Evolutionary conservation across 2,329 filamentous ascomycete genomes (phyloP).

Genomic region (Pyricularia pennisetigena): DNA sequence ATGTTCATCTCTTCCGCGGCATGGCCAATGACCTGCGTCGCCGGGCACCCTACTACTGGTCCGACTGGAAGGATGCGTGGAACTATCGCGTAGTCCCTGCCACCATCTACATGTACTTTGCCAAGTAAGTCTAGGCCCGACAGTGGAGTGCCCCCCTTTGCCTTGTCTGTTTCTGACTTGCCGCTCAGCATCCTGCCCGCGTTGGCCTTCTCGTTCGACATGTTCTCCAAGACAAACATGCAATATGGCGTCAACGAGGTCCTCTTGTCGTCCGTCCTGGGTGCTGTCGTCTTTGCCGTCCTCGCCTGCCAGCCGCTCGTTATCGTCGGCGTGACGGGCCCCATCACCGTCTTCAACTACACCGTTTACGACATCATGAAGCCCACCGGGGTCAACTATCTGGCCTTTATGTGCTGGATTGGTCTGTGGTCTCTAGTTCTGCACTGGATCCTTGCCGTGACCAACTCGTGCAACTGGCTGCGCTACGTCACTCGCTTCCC

Average conservation of each 20-base stretch:
- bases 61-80: slow-evolving; percentile 82
- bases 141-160: not conserved
- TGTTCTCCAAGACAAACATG: slow-evolving; percentile 80
- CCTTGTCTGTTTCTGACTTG: slow-evolving; percentile 5
- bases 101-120: slow-evolving; percentile 91
- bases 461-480: slow-evolving; percentile 82
- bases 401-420: slow-evolving; percentile 89
- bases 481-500: slow-evolving; percentile 85
- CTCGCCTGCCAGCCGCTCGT: slow-evolving; percentile 77
- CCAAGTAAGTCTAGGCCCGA: slow-evolving; percentile 52
- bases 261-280: slow-evolving; percentile 74
- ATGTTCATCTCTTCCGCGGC: slow-evolving; percentile 62
- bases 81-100: slow-evolving; percentile 82
- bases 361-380: slow-evolving; percentile 85
- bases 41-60: slow-evolving; percentile 66
- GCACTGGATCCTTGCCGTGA: slow-evolving; percentile 74
- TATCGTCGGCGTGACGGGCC: slow-evolving; percentile 84
- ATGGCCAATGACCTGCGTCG: slow-evolving; percentile 72
- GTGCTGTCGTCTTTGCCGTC: slow-evolving; percentile 69
- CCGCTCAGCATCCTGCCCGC: slow-evolving; percentile 67
- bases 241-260: slow-evolving; percentile 89
- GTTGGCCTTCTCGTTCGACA: slow-evolving; percentile 81
- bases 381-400: slow-evolving; percentile 68
- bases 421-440: slow-evolving; percentile 80
- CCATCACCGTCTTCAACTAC: slow-evolving; percentile 90